Conservation (phyloP, 225 moss, liverwort and hornwort genomes). For the Polytrichum formosum region DNA sequence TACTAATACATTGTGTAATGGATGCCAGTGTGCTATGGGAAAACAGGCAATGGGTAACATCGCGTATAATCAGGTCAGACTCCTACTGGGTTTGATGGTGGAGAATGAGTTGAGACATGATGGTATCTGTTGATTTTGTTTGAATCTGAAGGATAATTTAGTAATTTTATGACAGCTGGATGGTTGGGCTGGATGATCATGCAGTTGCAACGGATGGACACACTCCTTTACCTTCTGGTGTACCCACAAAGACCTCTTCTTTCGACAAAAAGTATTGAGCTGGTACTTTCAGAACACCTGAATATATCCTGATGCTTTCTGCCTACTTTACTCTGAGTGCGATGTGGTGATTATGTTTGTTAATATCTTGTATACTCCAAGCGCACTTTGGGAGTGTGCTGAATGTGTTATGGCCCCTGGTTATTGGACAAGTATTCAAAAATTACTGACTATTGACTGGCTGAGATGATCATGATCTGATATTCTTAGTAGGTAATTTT, state of each 20-base stretch:
- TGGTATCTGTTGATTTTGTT: background rate
- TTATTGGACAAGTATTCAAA: too few species aligned
- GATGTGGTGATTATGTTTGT: too few species aligned
- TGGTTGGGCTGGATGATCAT: slow-evolving; percentile 13
- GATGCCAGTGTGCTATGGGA: slow-evolving; percentile 95
- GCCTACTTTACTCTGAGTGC: too few species aligned
- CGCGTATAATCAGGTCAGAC: slow-evolving; percentile 90
- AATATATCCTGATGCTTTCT: background rate
- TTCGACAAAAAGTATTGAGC: slow-evolving; percentile 94
- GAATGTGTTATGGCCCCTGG: too few species aligned
- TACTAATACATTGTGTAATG: slow-evolving; percentile 4
- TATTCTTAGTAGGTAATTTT: too few species aligned
- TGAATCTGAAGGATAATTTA: background rate
- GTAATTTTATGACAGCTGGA: background rate
- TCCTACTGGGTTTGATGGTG: background rate
- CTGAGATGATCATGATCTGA: too few species aligned
- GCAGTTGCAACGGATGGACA: slow-evolving; percentile 96
- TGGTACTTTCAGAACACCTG: slow-evolving; percentile 42
- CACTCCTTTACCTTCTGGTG: slow-evolving; percentile 92
- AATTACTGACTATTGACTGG: too few species aligned
- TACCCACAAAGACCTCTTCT: slow-evolving; percentile 96
- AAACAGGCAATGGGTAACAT: slow-evolving; percentile 99
- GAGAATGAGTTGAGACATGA: background rate
- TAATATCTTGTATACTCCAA: too few species aligned
- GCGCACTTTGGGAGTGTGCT: too few species aligned